These are phyloP conservation scores for Candida smagusa DNA, from an alignment of 1,139 yeast species.

Conservation along the genomic window DNA sequence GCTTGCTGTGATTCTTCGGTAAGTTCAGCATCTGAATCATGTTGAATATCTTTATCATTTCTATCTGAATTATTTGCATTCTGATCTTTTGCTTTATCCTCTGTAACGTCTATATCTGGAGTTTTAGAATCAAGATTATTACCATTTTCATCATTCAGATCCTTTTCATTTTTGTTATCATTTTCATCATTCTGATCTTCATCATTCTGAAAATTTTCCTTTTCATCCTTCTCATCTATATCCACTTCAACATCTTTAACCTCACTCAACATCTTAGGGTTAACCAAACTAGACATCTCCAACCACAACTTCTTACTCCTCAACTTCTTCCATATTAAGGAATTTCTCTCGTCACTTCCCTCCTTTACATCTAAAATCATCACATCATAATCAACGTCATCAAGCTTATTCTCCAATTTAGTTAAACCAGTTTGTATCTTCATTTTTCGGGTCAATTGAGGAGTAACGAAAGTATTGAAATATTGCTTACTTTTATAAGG, in stretches of 20 bases:
- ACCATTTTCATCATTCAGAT: too few species aligned
- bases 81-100: too few species aligned
- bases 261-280: constrained; percentile 15
- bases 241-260: constrained; percentile 7
- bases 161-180: neutral
- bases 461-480: constrained; percentile 43
- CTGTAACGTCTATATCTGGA: neutral
- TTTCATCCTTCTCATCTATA: constrained; percentile 4
- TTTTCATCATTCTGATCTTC: constrained; percentile 3
- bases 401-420: constrained; percentile 11
- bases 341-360: constrained; percentile 23
- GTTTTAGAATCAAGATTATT: neutral
- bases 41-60: too few species aligned
- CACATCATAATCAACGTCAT: constrained; percentile 6
- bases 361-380: constrained; percentile 12
- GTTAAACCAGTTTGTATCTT: constrained; percentile 31
- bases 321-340: constrained; percentile 29
- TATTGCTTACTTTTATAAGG: constrained; percentile 36
- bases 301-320: constrained; percentile 16
- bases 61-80: too few species aligned
- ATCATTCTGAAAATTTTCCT: neutral
- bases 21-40: too few species aligned
- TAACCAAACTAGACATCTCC: constrained; percentile 11
- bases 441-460: constrained; percentile 44
- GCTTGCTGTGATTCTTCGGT: too few species aligned